A percentile compares a stretch with the other conserved stretches of the same genome.
phyloP scores from a whole-genome alignment of 352 stramenopile genomes.

The Phytophthora ohioensis region DNA sequence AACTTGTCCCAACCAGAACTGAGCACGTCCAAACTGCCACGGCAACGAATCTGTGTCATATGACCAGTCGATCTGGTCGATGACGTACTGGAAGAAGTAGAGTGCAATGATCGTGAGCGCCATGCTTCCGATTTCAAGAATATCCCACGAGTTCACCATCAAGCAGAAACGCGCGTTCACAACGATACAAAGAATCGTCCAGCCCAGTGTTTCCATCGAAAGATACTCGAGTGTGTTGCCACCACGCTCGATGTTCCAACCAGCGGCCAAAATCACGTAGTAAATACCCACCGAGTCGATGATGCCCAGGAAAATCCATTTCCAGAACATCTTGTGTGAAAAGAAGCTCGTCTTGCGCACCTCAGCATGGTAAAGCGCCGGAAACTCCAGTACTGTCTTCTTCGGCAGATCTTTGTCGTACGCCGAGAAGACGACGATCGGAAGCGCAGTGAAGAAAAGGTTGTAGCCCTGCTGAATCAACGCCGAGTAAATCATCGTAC shows the following conservation, averaged over 20 bases:
- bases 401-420: constrained; percentile 85
- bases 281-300: constrained; percentile 84
- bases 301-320: constrained; percentile 82
- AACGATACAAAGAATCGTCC: constrained; percentile 82
- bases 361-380: constrained; percentile 71
- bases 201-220: constrained; percentile 70
- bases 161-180: constrained; percentile 82
- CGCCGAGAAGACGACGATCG: constrained; percentile 90
- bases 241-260: constrained; percentile 68
- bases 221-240: constrained; percentile 69
- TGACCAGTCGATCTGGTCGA: constrained; percentile 75
- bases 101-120: constrained; percentile 59
- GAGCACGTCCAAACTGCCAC: constrained; percentile 69
- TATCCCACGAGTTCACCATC: constrained; percentile 86
- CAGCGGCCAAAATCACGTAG: constrained; percentile 56
- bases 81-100: constrained; percentile 73
- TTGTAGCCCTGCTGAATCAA: constrained; percentile 95
- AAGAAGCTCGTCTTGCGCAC: constrained; percentile 71
- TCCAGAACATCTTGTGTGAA: constrained; percentile 87
- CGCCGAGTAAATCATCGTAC: constrained; percentile 86
- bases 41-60: constrained; percentile 85
- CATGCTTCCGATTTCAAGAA: constrained; percentile 66
- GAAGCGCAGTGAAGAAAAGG: constrained; percentile 94
- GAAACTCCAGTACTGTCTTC: constrained; percentile 68
- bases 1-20: constrained; percentile 84